Evolutionary conservation across 805 yeast species (phyloP).

Genomic region (Millerozyma miso): DNA sequence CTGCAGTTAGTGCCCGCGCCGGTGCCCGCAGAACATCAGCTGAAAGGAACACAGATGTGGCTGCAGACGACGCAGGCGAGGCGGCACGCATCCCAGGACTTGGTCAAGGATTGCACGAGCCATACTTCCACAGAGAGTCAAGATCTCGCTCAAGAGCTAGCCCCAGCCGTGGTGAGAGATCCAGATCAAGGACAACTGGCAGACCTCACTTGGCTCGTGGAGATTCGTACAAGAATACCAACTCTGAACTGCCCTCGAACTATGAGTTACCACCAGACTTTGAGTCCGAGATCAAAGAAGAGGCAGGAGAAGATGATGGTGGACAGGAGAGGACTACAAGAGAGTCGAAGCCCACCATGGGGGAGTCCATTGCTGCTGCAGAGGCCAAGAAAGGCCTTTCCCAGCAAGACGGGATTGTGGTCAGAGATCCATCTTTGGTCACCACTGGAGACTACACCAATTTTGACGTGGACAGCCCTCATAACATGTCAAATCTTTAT

Average conservation of each 20-base stretch:
- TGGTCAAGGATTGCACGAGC: constrained; percentile 26
- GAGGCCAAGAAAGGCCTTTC: constrained; percentile 20
- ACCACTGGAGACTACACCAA: constrained; percentile 46
- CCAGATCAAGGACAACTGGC: constrained; percentile 21
- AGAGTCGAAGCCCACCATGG: constrained; percentile 40
- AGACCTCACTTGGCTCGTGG: constrained; percentile 73
- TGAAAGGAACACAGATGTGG: not conserved
- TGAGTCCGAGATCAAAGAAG: constrained; percentile 16
- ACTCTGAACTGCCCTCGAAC: constrained; percentile 40
- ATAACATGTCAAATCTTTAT: constrained; percentile 13
- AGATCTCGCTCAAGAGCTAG: constrained; percentile 29
- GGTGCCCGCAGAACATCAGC: constrained; percentile 1
- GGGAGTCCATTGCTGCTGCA: constrained; percentile 43
- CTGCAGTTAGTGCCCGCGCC: not conserved
- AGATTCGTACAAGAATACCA: constrained; percentile 65
- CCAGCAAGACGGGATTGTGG: constrained; percentile 5
- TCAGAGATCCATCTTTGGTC: constrained; percentile 35
- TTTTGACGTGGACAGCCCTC: constrained; percentile 37
- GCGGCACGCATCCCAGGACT: not conserved
- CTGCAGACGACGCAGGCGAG: not conserved
- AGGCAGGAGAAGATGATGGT: constrained; percentile 20
- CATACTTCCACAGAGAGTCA: constrained; percentile 29
- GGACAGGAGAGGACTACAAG: constrained; percentile 37
- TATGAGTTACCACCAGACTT: constrained; percentile 42
- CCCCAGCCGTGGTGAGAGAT: constrained; percentile 17